A percentile compares a stretch with the other conserved stretches of the same genome.
Evolutionary conservation across 1,284 basidiomycete species (phyloP).

Genomic region (Meira miltonrushii): DNA sequence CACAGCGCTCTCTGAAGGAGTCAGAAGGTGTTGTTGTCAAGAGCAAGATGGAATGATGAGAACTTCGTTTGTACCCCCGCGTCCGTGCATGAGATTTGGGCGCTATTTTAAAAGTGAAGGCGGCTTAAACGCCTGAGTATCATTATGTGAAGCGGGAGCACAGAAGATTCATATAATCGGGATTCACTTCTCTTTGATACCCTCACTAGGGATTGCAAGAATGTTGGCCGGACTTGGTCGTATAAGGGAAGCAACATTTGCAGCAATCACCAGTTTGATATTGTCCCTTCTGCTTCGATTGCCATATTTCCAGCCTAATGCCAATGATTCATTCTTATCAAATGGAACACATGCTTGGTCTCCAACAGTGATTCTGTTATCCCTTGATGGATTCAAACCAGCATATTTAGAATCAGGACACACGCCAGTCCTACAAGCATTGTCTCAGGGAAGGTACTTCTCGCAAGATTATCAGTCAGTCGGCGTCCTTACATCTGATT

Average conservation of each 20-base stretch:
- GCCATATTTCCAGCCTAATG: too few species aligned
- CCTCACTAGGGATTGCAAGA: too few species aligned
- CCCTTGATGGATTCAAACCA: slow-evolving; percentile 14
- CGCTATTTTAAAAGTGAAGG: too few species aligned
- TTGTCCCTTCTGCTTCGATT: not conserved
- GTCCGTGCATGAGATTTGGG: too few species aligned
- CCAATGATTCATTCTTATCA: not conserved
- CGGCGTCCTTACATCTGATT: not conserved
- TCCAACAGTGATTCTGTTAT: slow-evolving; percentile 9
- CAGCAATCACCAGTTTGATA: not conserved
- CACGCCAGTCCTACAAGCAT: not conserved
- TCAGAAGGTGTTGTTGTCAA: not conserved
- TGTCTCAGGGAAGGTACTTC: not conserved
- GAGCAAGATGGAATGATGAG: too few species aligned
- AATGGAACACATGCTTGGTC: slow-evolving; percentile 12
- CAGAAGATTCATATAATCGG: not conserved
- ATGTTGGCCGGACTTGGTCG: not conserved
- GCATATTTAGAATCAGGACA: not conserved
- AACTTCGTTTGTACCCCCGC: too few species aligned
- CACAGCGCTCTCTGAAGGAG: not conserved
- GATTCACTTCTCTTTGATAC: not conserved
- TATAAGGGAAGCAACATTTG: not conserved
- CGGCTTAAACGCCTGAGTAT: too few species aligned
- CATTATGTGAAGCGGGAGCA: not conserved
- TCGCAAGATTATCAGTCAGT: not conserved